Percentiles rank a stretch among this genome's conserved stretches.
Conservation (phyloP, 768 basidiomycete genomes). For the Suillus alpinus region DNA sequence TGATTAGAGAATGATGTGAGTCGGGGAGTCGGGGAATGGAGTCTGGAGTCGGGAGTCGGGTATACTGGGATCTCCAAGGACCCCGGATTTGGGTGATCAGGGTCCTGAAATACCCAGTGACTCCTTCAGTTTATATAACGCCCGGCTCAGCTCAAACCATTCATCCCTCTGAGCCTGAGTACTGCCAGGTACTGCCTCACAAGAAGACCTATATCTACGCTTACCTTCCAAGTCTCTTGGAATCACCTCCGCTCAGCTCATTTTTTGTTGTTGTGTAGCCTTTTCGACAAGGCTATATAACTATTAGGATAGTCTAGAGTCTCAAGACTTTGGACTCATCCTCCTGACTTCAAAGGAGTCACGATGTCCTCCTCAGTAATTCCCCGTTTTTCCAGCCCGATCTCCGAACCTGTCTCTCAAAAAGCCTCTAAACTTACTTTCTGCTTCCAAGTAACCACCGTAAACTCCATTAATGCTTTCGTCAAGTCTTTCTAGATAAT, state of each 20-base stretch:
- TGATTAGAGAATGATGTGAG: neutral
- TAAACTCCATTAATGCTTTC: slow-evolving; percentile 32
- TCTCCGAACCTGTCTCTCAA: slow-evolving; percentile 16
- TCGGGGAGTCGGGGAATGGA: slow-evolving; percentile 9
- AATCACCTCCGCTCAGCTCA: neutral
- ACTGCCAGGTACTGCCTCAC: slow-evolving; percentile 21
- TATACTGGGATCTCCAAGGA: slow-evolving; percentile 7
- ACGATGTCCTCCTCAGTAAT: slow-evolving; percentile 39
- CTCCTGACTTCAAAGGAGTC: slow-evolving; percentile 22
- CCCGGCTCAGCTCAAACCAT: slow-evolving; percentile 21
- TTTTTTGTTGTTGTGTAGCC: slow-evolving; percentile 15
- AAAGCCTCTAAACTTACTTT: slow-evolving; percentile 15
- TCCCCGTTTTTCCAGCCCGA: slow-evolving; percentile 23
- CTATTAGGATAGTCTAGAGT: slow-evolving; percentile 42
- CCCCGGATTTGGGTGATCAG: slow-evolving; percentile 26
- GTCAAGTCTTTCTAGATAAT: slow-evolving; percentile 36
- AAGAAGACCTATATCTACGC: slow-evolving; percentile 6
- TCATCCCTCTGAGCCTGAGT: neutral
- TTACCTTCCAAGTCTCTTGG: slow-evolving; percentile 3
- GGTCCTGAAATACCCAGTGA: slow-evolving; percentile 25
- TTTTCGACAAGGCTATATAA: slow-evolving; percentile 24
- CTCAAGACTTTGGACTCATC: slow-evolving; percentile 33
- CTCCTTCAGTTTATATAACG: slow-evolving; percentile 32
- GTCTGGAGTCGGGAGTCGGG: slow-evolving; percentile 5
- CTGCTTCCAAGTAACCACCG: slow-evolving; percentile 17